A percentile compares a stretch with the other conserved stretches of the same genome.
Evolutionary conservation across 2,329 filamentous ascomycete genomes (phyloP).

Genomic region (Fusarium bactridioides): DNA sequence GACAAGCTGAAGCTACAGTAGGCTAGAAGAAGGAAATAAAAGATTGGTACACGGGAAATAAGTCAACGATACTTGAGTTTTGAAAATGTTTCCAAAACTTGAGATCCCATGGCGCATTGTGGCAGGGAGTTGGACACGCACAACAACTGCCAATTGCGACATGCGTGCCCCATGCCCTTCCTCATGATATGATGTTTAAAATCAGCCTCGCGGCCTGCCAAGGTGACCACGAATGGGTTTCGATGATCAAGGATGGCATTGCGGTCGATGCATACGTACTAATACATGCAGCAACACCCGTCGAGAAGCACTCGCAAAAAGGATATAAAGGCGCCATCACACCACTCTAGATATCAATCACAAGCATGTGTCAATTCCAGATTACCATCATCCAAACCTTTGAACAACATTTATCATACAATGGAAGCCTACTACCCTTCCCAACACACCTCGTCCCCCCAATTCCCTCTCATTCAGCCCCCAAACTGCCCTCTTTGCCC

Average conservation of each 20-base stretch:
- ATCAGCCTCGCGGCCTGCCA: background rate
- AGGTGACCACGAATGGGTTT: background rate
- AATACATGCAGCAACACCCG: accelerated
- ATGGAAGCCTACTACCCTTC: background rate
- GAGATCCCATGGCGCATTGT: accelerated
- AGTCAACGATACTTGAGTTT: accelerated
- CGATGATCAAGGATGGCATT: accelerated
- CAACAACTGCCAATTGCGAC: no score
- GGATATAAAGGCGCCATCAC: background rate
- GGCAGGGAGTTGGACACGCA: accelerated
- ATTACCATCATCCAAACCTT: background rate
- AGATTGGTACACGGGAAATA: accelerated
- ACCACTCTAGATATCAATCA: accelerated
- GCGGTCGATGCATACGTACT: background rate
- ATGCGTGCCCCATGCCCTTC: accelerated
- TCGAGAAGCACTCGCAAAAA: accelerated
- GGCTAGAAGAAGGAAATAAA: accelerated
- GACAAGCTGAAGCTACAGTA: background rate
- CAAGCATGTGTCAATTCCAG: accelerated
- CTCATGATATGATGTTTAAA: background rate
- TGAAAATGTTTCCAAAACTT: accelerated
- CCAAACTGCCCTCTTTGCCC: background rate
- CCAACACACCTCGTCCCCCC: background rate
- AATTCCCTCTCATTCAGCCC: background rate
- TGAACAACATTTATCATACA: accelerated